These are phyloP conservation scores for Penicillium arizonense DNA, from an alignment of 495 filamentous ascomycete genomes.

Conservation along the genomic window DNA sequence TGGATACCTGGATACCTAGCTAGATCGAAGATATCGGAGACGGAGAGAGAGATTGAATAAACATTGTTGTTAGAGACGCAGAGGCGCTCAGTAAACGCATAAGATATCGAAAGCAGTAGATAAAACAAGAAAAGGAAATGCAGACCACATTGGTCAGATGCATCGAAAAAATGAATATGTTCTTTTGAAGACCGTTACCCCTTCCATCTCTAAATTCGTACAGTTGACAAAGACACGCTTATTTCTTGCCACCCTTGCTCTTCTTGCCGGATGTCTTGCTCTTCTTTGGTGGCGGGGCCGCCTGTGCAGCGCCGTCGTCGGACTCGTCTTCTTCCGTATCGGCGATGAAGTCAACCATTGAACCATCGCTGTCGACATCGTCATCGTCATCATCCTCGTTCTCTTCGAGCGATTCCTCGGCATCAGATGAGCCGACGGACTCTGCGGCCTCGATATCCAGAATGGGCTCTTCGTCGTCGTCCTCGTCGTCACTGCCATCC, in stretches of 20 bases:
- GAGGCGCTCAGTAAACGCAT: conserved; percentile 7
- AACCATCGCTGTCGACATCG: conserved; percentile 42
- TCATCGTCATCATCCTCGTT: conserved; percentile 44
- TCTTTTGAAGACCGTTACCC: conserved; percentile 16
- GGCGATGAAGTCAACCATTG: conserved; percentile 46
- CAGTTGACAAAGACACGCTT: conserved; percentile 12
- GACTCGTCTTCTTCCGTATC: conserved; percentile 45
- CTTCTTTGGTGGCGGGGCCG: conserved; percentile 41
- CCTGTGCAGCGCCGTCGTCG: conserved; percentile 31
- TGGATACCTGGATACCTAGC: neutral
- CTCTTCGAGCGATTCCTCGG: conserved; percentile 44
- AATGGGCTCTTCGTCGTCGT: conserved; percentile 36
- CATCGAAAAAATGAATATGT: conserved; percentile 12
- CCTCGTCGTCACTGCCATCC: conserved; percentile 39
- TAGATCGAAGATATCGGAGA: neutral
- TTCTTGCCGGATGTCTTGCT: conserved; percentile 29
- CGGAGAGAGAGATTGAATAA: conserved; percentile 1
- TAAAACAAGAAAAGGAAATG: conserved; percentile 6
- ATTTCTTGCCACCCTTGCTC: conserved; percentile 35
- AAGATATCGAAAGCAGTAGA: conserved; percentile 9
- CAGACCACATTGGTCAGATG: conserved; percentile 7
- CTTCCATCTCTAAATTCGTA: conserved; percentile 16
- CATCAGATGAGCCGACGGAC: conserved; percentile 46
- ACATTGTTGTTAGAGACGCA: conserved; percentile 8
- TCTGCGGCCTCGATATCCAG: conserved; percentile 48